Base-by-base conservation (phyloP, 768 basidiomycete species). In the Termitomyces sp. region DNA sequence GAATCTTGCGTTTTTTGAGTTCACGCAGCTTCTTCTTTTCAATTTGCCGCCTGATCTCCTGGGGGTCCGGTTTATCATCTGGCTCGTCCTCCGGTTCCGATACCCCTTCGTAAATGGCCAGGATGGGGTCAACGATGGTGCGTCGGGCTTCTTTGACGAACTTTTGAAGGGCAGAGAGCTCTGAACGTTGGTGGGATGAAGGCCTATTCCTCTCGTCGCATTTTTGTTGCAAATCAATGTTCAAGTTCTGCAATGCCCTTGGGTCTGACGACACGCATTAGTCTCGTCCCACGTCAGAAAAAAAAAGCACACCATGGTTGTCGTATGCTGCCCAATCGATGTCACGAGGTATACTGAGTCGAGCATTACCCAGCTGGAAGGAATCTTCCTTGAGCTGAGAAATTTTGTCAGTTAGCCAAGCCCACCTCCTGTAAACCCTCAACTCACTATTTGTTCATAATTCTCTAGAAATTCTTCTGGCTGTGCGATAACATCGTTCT, bases 321-420 rank as follows among this genome's bases (percentile, higher is more conserved):
- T 76, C 71, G 64, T 83, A 89, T 1, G 78, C 62, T 11, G 75
- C 66, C 89, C 88, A 91, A 59, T 89, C 74, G 45, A 90, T 71
- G 32, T 74, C 74, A 54, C 75, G 65, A 3, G 82, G 80, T 5
- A 81, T 63, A 1, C 45, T 61, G 2, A 80, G 70, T 22, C 71
- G 69, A 34, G 76, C 75, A 52, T 79, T 73, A 57, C 77, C 79
- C 44, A 86, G 60, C 46, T 72, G 63, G 64, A 59, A 55, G n/a
- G 55, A 38, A 44, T 26, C 55, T 35, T 35, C 57, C 28, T 55
- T 42, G 41, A 60, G 35, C 60, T 62, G 47, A 38, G 15, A 28
- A 35, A 37, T 37, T 15, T 37, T 17, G 15, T n/a, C 14, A 32
- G 26, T 54, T 5, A 45, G 37, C 2, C 19, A 17, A 2, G 2